phyloP scores from a whole-genome alignment of 129 eudicot genomes.

The Pulicaria dysenterica region DNA sequence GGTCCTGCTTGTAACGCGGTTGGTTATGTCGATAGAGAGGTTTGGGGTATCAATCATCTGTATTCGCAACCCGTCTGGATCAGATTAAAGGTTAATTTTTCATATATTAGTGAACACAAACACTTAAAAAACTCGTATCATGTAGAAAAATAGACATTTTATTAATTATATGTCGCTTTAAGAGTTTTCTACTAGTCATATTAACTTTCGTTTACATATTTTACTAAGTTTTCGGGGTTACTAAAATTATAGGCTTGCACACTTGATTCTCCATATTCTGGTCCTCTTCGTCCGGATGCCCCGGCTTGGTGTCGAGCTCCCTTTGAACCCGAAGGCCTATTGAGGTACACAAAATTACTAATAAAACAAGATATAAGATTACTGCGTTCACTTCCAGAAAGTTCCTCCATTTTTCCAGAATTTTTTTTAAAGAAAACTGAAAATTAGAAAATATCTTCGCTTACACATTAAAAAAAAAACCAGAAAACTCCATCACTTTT shows the following conservation, averaged over 20 bases:
- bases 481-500: too few species aligned
- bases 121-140: neutral
- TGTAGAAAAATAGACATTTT: neutral
- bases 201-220: neutral
- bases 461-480: too few species aligned
- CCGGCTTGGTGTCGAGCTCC: slow-evolving; percentile 89
- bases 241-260: slow-evolving; percentile 68
- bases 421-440: too few species aligned
- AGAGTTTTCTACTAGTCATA: too few species aligned
- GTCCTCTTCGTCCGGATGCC: slow-evolving; percentile 65
- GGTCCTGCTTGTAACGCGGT: slow-evolving; percentile 97
- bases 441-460: too few species aligned
- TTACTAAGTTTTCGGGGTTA: neutral
- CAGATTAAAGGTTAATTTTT: slow-evolving; percentile 55
- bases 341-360: slow-evolving; percentile 64
- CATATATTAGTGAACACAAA: neutral
- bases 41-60: slow-evolving; percentile 89
- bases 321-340: slow-evolving; percentile 87
- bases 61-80: slow-evolving; percentile 69
- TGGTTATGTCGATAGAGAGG: slow-evolving; percentile 81
- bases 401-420: too few species aligned
- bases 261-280: slow-evolving; percentile 57
- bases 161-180: too few species aligned
- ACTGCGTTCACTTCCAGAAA: too few species aligned
- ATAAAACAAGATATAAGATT: too few species aligned